A percentile compares a stretch with the other conserved stretches of the same genome.
Evolutionary conservation across 1,284 basidiomycete genomes (phyloP).

Genomic region (Phellopilus nigrolimitatus): DNA sequence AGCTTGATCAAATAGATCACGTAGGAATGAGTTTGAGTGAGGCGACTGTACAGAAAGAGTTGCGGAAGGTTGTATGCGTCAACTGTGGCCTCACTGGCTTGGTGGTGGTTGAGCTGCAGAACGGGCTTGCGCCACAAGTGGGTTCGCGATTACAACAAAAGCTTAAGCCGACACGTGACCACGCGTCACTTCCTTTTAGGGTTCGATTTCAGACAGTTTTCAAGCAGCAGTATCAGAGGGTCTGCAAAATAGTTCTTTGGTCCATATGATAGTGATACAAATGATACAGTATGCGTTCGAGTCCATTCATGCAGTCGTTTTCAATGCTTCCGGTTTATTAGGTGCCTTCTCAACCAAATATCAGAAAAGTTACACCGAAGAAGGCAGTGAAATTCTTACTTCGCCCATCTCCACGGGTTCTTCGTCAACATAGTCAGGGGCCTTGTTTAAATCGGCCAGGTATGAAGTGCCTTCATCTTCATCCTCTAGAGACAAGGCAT

Average conservation of each 20-base stretch:
- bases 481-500: slow-evolving; percentile 81
- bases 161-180: no score
- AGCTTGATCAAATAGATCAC: no score
- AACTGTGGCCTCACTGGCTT: not conserved
- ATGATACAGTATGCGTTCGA: not conserved
- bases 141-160: no score
- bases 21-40: no score
- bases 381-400: slow-evolving; percentile 36
- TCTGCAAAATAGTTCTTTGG: no score
- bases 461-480: slow-evolving; percentile 88
- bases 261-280: no score
- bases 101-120: slow-evolving; percentile 1
- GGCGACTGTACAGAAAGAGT: no score
- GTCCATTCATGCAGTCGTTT: slow-evolving; percentile 34
- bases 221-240: no score
- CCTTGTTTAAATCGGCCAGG: slow-evolving; percentile 77
- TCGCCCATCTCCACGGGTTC: slow-evolving; percentile 65
- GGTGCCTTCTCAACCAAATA: slow-evolving; percentile 33
- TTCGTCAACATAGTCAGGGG: slow-evolving; percentile 88
- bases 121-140: no score
- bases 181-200: no score
- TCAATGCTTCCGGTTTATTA: slow-evolving; percentile 48
- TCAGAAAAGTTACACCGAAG: not conserved
- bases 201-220: no score
- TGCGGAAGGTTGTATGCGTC: not conserved